Evolutionary conservation across 2,329 filamentous ascomycete genomes (phyloP), one percentile per base, ranked within the genome.

Genomic region (Fusarium lateritium): DNA sequence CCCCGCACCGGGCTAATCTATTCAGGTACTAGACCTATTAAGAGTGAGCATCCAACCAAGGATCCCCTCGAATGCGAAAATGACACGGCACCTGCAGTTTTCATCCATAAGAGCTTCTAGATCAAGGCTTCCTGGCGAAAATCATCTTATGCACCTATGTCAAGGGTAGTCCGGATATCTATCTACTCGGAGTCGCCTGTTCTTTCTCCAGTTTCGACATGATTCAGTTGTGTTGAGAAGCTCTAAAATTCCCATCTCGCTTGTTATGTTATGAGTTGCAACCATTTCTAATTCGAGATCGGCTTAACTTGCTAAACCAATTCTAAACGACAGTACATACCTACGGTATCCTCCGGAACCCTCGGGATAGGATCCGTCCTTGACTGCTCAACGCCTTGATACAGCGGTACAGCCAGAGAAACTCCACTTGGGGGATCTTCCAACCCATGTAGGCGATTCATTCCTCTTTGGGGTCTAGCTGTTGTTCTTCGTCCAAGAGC

Each of bases 1-100:
- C 73, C 73, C 73, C 73, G 73, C 73, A 75, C 62, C 56, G 33
- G 62, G 63, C 73, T 75, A 75, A 69, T 56, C 63, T 60, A 36
- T 51, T 62, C 53, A 62, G 64, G 68, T 58, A 22, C 68, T 73
- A 71, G 66, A 42, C 52, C 49, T 56, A 58, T 61, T 65, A 44
- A 57, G 56, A 54, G 44, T 38, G 36, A 52, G 46, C 51, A 47
- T 51, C 36, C 34, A 36, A 56, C 55, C 51, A 33, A 62, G 55
- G 55, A 70, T 47, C 46, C 33, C 51, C 61, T 62, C 45, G 62
- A 52, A 62, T 65, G 46, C 51, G 50, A 61, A 68, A 71, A 71
- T 57, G 67, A 50, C 59, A 69, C 58, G 59, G 67, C 67, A 69
- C 58, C 45, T 70, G 67, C 43, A 67, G 52, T 44, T 43, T 21